Base-by-base conservation (phyloP, 2,329 filamentous ascomycete species). In the Trichoderma pleuroti region DNA sequence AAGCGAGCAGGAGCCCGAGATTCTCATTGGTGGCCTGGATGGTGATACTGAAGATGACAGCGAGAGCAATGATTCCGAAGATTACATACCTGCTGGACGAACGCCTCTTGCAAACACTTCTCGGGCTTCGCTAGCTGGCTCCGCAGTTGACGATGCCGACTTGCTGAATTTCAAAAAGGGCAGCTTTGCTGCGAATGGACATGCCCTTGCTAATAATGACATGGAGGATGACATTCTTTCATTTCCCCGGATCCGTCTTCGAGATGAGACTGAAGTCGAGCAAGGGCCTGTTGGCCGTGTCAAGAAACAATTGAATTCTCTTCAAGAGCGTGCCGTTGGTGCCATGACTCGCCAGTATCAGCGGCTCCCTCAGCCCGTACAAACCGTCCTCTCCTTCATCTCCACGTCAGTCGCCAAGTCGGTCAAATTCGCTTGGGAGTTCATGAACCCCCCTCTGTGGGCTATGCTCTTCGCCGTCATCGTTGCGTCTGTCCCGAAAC, bases 381-480 rank as follows among this genome's bases (percentile, higher is more conserved):
- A 85, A 74, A 72, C 74, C 6, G 59, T 73, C 0, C 73, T 85
- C 16, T 71, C 75, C 3, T 76, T 75, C 54, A 16, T 81, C 9
- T 76, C 78, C 62, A 74, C 71, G 12, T 75, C 82, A 21, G 82
- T 79, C 57, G 79, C 75, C 75, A 80, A 87, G 79, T 73, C 93
- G 75, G 81, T 88, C 74, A 82, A 82, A 62, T 94, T 94, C 66
- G 79, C 94, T 14, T 96, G 92, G 92, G 92, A 92, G 61, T 97
- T 98, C 80, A 98, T 99, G 95, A 98, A 98, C 81, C 95, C 96
- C 54, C 96, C 96, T 1, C 89, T 99, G 30, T 98, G 94, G 94
- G 94, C 96, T 34, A 98, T 99, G 96, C 84, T 98, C 39, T 84
- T 90, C 49, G 93, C 96, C n/a, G 91, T 98, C 59, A 82, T 97